phyloP scores from a whole-genome alignment of 2,329 filamentous ascomycete species.

The Elsinoe fawcettii region DNA sequence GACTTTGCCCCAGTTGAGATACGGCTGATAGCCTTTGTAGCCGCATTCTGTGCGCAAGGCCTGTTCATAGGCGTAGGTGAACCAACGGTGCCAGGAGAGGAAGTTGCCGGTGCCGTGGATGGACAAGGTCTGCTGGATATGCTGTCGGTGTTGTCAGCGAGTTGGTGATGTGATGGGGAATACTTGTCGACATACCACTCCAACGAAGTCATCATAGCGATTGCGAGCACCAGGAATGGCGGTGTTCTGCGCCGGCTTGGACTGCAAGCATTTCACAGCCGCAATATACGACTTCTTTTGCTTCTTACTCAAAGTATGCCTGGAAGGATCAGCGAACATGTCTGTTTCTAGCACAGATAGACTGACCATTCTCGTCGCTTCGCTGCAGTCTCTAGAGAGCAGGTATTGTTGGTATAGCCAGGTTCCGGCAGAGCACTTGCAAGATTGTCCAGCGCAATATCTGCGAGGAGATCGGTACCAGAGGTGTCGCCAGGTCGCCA shows the following conservation, averaged over 20 bases:
- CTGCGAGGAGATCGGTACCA: constrained; percentile 22
- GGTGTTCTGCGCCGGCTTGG: constrained; percentile 21
- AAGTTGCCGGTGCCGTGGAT: constrained; percentile 24
- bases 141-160: constrained; percentile 8
- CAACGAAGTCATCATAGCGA: constrained; percentile 28
- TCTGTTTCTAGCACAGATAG: background rate
- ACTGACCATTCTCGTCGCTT: constrained; percentile 1
- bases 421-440: constrained; percentile 18
- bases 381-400: constrained; percentile 19
- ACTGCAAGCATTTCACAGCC: constrained; percentile 27
- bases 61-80: constrained; percentile 36
- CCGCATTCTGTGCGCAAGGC: constrained; percentile 36
- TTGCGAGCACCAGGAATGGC: constrained; percentile 23
- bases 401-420: background rate
- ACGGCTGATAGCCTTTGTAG: constrained; percentile 38
- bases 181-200: constrained; percentile 10
- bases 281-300: constrained; percentile 26
- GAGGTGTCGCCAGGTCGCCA: constrained; percentile 22
- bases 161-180: background rate
- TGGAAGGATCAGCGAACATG: background rate
- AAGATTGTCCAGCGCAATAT: constrained; percentile 22
- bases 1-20: constrained; percentile 47
- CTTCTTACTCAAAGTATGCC: constrained; percentile 19
- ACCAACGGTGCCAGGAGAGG: constrained; percentile 35
- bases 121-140: constrained; percentile 23